Conservation (phyloP, 257 asterid genomes). For the Nyctanthes arbortristis region DNA sequence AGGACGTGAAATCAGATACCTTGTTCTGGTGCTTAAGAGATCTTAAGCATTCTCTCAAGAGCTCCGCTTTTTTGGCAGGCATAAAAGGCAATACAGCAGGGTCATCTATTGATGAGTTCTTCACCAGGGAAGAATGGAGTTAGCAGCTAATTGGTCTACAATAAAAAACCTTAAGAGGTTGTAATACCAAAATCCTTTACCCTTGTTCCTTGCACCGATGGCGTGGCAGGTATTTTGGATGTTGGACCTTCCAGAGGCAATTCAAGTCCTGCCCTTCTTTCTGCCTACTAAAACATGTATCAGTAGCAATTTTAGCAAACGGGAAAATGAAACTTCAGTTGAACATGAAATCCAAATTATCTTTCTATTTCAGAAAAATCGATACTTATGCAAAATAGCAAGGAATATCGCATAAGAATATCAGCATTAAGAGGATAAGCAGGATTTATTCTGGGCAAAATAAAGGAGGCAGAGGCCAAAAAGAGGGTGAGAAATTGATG, state of each 20-base stretch:
- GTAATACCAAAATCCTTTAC: slow-evolving; percentile 28
- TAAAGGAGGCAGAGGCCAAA: neutral
- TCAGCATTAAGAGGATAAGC: neutral
- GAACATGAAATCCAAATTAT: neutral
- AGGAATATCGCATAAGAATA: neutral
- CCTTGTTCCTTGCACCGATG: slow-evolving; percentile 26
- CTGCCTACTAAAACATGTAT: slow-evolving; percentile 40
- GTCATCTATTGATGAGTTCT: slow-evolving; percentile 35
- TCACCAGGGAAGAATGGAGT: slow-evolving; percentile 20
- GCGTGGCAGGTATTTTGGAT: slow-evolving; percentile 28
- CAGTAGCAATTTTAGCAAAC: neutral
- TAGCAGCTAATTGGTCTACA: neutral
- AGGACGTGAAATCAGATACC: slow-evolving; percentile 38
- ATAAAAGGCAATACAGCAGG: slow-evolving; percentile 31
- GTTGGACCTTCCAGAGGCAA: slow-evolving; percentile 28
- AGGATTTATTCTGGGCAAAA: no score
- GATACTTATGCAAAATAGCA: no score
- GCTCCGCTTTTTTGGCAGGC: slow-evolving; percentile 34
- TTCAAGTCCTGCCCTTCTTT: slow-evolving; percentile 48
- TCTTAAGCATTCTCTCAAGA: slow-evolving; percentile 66
- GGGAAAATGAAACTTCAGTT: slow-evolving; percentile 4
- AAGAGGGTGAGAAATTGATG: neutral
- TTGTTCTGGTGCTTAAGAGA: slow-evolving; percentile 58
- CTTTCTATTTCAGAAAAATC: neutral
- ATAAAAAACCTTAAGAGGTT: neutral